These are phyloP conservation scores for Corchorus capsularis DNA, from an alignment of 345 rosid genomes.

Conservation along the genomic window DNA sequence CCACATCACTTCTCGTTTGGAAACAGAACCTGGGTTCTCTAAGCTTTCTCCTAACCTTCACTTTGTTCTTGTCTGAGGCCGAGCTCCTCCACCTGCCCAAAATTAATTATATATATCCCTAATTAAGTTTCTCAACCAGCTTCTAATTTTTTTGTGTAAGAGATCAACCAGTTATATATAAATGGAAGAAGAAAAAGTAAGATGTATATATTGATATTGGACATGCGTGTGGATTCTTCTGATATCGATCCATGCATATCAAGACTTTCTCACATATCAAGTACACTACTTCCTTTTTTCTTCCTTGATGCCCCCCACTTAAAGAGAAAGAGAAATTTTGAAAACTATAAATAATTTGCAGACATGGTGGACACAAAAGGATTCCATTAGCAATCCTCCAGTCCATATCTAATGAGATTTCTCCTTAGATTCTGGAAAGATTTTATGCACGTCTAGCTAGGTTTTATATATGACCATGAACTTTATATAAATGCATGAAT, in stretches of 20 bases:
- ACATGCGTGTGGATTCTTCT: conserved; percentile 26
- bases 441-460: conserved; percentile 18
- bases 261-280: conserved; percentile 27
- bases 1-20: conserved; percentile 94
- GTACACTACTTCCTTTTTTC: neutral
- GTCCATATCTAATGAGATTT: conserved; percentile 26
- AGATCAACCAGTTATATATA: neutral
- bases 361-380: neutral
- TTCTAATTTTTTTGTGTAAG: neutral
- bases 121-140: conserved; percentile 3
- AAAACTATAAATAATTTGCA: no score
- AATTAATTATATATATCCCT: neutral
- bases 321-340: conserved; percentile 11
- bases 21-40: conserved; percentile 99
- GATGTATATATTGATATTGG: conserved; percentile 30
- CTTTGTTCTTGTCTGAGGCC: conserved; percentile 63
- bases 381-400: conserved; percentile 19
- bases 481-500: neutral
- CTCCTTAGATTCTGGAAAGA: conserved; percentile 30
- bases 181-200: conserved; percentile 12
- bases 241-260: conserved; percentile 30
- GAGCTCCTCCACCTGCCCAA: conserved; percentile 80
- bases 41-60: conserved; percentile 84
- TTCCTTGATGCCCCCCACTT: conserved; percentile 11
- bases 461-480: neutral